phyloP scores from a whole-genome alignment of 345 rosid species.

The Pugionium dolabratum region DNA sequence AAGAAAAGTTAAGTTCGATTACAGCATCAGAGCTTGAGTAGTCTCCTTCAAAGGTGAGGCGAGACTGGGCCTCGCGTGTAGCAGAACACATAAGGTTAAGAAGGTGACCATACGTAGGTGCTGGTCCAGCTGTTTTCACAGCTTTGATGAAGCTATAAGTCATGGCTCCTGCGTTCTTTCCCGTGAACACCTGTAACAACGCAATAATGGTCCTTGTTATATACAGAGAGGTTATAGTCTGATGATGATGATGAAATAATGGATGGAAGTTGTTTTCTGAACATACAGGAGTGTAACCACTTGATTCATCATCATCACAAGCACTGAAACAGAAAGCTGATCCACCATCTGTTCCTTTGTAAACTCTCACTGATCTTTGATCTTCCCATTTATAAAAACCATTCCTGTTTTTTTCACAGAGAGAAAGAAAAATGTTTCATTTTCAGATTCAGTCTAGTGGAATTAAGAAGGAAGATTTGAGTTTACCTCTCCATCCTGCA shows the following conservation, averaged over 20 bases:
- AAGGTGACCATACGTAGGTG: conserved; percentile 61
- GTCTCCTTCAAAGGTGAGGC: conserved; percentile 32
- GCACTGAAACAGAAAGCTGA: conserved; percentile 68
- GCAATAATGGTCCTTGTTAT: conserved; percentile 13
- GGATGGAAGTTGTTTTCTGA: background rate
- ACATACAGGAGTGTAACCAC: conserved; percentile 58
- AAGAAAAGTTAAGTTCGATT: background rate
- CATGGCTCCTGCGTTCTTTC: conserved; percentile 61
- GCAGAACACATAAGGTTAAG: conserved; percentile 55
- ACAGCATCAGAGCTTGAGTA: conserved; percentile 29
- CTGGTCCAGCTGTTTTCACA: conserved; percentile 55
- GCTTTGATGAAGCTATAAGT: conserved; percentile 81
- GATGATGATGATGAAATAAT: conserved; percentile 7
- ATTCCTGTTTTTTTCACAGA: conserved; percentile 45
- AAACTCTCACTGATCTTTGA: conserved; percentile 39
- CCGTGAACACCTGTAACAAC: conserved; percentile 58
- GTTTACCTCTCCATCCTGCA: conserved; percentile 66
- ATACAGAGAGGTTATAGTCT: background rate
- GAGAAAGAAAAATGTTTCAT: background rate
- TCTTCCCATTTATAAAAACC: conserved; percentile 69
- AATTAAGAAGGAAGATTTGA: background rate
- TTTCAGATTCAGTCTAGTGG: conserved; percentile 12
- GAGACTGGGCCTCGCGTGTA: conserved; percentile 51
- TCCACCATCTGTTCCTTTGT: conserved; percentile 80
- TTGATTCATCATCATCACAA: conserved; percentile 60